Base-by-base conservation (phyloP, 2,329 filamentous ascomycete genomes). In the Pseudohalonectria lignicola region DNA sequence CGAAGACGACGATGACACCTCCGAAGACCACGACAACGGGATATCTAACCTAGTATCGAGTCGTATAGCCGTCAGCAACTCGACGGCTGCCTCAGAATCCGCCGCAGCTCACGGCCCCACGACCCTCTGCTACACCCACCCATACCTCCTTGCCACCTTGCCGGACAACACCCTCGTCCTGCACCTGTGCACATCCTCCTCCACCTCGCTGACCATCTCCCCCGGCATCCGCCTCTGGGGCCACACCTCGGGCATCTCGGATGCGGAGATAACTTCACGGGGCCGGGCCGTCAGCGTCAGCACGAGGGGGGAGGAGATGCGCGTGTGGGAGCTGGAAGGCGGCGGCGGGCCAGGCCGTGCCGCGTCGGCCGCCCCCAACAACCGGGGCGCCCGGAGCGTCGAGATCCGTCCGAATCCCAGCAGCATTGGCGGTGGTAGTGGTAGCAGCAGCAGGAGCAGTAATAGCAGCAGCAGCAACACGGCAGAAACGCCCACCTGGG, bases 201-300 rank as follows among this genome's bases (percentile, higher is more conserved):
- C 74, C 2, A 69, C 74, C 0, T 62, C 67, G 0, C 66, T 94
- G 2, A 74, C 72, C 1, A 79, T 95, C 39, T 81, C 82, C 28
- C 63, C 76, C 0, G 85, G 83, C 1, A 80, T 79, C 45, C 73
- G 86, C 20, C 72, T 95, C 5, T 94, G 86, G 84, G 88, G 88
- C 7, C 88, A 94, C 53, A 94, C 88, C 0, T 93, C 87, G 2
- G 85, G 84, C 3, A 86, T 95, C 25, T 86, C 84, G 35, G 81
- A 85, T 23, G 86, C 85, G 7, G 81, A 93, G 50, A 85, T 94
- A 39, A 88, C 84, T 15, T 76, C 82, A 32, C 76, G 83, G 28
- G 87, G 87, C 15, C 93, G 88, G 57, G 88, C 87, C 0, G 84
- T 95, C 4, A 93, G 86, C n/a, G 81, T 94, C 36, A 92, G 84